Base-by-base conservation (phyloP, 345 rosid species). In the Mangifera indica region DNA sequence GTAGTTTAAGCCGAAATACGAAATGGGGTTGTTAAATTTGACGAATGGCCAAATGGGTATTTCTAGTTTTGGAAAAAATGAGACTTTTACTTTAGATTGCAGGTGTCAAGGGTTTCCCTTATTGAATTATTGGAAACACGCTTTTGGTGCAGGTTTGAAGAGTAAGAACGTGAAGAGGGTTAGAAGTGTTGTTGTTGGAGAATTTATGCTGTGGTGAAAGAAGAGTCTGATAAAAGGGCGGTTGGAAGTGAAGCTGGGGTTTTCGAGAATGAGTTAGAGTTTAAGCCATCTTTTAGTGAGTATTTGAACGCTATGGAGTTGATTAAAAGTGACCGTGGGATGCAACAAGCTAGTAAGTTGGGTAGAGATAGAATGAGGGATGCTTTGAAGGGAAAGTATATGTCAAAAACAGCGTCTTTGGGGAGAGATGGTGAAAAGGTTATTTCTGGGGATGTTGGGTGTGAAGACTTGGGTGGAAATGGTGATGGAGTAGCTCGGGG, bases 221-320 rank as follows among this genome's bases (percentile, higher is more conserved):
- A 75, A 29, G 85, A 79, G 69, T 61, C 51, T 3, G 80, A 67
- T 73, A 69, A 72, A 1, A 18, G 56, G 69, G 29, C 57, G 17
- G 73, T 63, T 72, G 84, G 82, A 46, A 82, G 82, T 72, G 84
- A 81, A 46, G 83, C 81, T 67, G 82, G 80, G 51, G 60, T 82
- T 71, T 61, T 79, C 49, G 76, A 73, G 74, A 74, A 80, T 69
- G 92, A 82, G n/a, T n/a, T n/a, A 29, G 32, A 29, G 74, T 90
- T 94, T 65, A 85, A 79, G 86, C 97, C 95, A 0, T 87, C 87
- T 71, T 94, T 92, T 69, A 88, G 72, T 66, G 92, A 89, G 77
- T 89, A 89, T 79, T 72, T 94, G 84, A 88, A 89, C 81, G 81
- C 82, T 67, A 84, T 94, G 97, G 93, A 94, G 77, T 80, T 87